phyloP scores from a whole-genome alignment of 805 yeast genomes.

The Millerago galiae region DNA sequence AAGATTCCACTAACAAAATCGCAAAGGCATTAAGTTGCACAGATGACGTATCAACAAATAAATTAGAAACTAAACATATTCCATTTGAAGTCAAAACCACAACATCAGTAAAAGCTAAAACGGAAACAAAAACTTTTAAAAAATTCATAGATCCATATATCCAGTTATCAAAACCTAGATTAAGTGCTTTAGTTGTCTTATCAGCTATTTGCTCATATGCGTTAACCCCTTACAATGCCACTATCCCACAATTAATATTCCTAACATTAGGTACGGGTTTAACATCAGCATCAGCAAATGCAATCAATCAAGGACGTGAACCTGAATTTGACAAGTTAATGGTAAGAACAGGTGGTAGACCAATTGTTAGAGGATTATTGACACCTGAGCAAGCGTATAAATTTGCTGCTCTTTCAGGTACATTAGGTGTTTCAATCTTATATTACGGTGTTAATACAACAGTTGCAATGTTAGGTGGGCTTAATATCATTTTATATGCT shows the following conservation, averaged over 20 bases:
- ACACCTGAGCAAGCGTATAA: conserved; percentile 70
- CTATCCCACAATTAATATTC: conserved; percentile 61
- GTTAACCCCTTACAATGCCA: conserved; percentile 75
- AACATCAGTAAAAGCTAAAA: conserved; percentile 16
- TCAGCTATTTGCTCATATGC: conserved; percentile 95
- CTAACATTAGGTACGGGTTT: conserved; percentile 81
- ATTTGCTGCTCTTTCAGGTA: conserved; percentile 74
- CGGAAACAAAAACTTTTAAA: conserved; percentile 24
- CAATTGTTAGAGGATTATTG: conserved; percentile 79
- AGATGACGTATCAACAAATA: conserved; percentile 20
- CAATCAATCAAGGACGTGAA: conserved; percentile 95
- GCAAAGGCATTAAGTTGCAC: conserved; percentile 30
- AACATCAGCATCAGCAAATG: conserved; percentile 91
- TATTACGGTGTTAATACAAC: conserved; percentile 79
- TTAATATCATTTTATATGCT: conserved; percentile 77
- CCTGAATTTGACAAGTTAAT: conserved; percentile 82
- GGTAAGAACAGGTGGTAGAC: conserved; percentile 84
- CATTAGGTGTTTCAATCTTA: conserved; percentile 61
- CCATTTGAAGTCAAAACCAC: conserved; percentile 55
- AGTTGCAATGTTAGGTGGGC: conserved; percentile 74
- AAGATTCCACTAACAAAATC: conserved; percentile 7
- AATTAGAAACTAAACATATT: conserved; percentile 24
- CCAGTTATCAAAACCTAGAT: conserved; percentile 83
- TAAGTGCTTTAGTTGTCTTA: conserved; percentile 80
- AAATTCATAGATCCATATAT: conserved; percentile 54